Percentiles rank a stretch among this genome's conserved stretches.
These are phyloP conservation scores for Boletus tomentosulus DNA, from an alignment of 768 basidiomycete genomes.

Conservation along the genomic window DNA sequence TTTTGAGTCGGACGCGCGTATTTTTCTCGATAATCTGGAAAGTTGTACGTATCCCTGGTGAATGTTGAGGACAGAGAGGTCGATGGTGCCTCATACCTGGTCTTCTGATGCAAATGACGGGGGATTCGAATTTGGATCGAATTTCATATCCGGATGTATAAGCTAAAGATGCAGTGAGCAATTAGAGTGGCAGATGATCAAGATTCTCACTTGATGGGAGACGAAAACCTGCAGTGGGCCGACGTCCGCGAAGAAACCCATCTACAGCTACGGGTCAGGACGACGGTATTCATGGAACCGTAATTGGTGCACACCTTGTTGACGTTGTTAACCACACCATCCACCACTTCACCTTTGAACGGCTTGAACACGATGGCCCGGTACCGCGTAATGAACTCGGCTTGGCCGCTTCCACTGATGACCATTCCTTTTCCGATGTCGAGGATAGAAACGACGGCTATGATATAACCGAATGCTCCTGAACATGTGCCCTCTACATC, in stretches of 20 bases:
- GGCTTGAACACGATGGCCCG: slow-evolving; percentile 98
- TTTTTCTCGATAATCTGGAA: slow-evolving; percentile 87
- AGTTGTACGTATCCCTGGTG: not conserved
- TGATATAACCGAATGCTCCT: slow-evolving; percentile 92
- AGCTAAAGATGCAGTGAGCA: slow-evolving; percentile 47
- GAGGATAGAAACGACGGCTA: slow-evolving; percentile 84
- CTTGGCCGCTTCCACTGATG: slow-evolving; percentile 86
- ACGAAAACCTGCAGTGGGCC: slow-evolving; percentile 94
- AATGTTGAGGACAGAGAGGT: not conserved
- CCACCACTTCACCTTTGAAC: slow-evolving; percentile 99
- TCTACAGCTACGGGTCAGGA: slow-evolving; percentile 44
- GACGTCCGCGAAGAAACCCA: slow-evolving; percentile 98
- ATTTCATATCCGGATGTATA: slow-evolving; percentile 90
- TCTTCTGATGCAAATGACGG: slow-evolving; percentile 92
- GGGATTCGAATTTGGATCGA: slow-evolving; percentile 96
- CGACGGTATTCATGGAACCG: not conserved
- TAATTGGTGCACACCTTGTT: slow-evolving; percentile 61
- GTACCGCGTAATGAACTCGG: slow-evolving; percentile 92
- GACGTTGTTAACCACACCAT: slow-evolving; percentile 92
- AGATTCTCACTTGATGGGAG: slow-evolving; percentile 76
- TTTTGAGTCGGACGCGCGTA: slow-evolving; percentile 87
- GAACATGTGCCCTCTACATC: slow-evolving; percentile 98
- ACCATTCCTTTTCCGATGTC: slow-evolving; percentile 94
- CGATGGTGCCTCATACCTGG: slow-evolving; percentile 46
- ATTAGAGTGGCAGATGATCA: not conserved